Evolutionary conservation across 768 basidiomycete species (phyloP).

Genomic region (Galerina sulciceps): DNA sequence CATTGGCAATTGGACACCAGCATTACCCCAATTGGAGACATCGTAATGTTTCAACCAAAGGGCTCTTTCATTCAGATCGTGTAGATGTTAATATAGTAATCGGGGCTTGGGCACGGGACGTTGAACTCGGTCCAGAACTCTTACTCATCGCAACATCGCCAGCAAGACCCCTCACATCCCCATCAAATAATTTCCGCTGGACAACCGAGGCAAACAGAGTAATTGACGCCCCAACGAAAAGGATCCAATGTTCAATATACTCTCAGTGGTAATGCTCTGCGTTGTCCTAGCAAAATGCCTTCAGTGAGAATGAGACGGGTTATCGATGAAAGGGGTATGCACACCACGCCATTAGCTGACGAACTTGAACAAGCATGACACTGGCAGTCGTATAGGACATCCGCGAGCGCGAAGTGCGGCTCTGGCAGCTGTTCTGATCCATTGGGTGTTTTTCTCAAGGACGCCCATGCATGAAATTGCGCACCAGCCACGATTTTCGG

Average conservation of each 20-base stretch:
- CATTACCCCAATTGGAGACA: background rate
- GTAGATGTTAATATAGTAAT: background rate
- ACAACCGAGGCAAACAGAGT: conserved; percentile 8
- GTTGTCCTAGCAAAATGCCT: conserved; percentile 1
- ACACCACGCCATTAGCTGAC: background rate
- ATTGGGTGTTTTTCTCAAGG: background rate
- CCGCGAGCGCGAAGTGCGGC: background rate
- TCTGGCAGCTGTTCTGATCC: background rate
- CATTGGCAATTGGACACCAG: conserved; percentile 10
- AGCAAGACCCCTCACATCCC: background rate
- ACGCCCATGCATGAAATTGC: background rate
- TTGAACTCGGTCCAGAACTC: background rate
- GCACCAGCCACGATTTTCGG: background rate
- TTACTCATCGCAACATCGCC: background rate
- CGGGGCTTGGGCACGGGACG: background rate
- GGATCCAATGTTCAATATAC: conserved; percentile 14
- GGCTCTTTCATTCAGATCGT: background rate
- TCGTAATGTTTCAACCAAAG: background rate
- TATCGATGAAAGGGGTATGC: conserved; percentile 2
- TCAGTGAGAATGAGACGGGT: conserved; percentile 8
- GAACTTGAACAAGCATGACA: too few relatives aligned
- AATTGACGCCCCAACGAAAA: conserved; percentile 11
- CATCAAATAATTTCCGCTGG: conserved; percentile 1
- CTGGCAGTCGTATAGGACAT: background rate
- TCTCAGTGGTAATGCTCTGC: conserved; percentile 8